These are phyloP conservation scores for Cucumis melo DNA, from an alignment of 306 rosid species.

Conservation along the genomic window DNA sequence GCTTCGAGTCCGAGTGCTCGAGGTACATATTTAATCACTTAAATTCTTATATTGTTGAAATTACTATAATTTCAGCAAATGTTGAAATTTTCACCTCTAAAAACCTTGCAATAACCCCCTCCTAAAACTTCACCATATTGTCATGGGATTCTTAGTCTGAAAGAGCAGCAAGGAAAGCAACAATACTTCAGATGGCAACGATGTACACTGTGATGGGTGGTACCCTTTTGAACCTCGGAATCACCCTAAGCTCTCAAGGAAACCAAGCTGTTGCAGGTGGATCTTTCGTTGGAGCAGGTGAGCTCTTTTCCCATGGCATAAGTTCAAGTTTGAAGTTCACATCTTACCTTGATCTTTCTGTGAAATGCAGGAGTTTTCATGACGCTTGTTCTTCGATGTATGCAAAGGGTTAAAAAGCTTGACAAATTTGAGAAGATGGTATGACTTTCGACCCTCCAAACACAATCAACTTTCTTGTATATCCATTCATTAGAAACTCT, in stretches of 20 bases:
- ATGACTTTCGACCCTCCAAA: slow-evolving; percentile 12
- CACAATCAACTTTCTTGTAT: slow-evolving; percentile 11
- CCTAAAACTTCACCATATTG: not conserved
- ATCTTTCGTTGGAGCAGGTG: slow-evolving; percentile 83
- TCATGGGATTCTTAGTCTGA: slow-evolving; percentile 40
- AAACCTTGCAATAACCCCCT: not conserved
- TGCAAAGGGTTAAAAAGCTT: slow-evolving; percentile 63
- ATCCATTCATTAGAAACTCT: not conserved
- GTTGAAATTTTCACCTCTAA: not conserved
- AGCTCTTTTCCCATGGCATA: not conserved
- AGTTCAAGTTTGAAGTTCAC: not conserved
- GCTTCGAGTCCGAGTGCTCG: slow-evolving; percentile 90
- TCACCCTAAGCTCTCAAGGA: slow-evolving; percentile 67
- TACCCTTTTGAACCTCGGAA: slow-evolving; percentile 67
- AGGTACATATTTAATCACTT: slow-evolving; percentile 31
- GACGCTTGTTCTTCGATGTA: slow-evolving; percentile 43
- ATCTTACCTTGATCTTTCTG: not conserved
- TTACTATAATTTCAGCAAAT: not conserved
- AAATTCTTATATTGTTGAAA: not conserved
- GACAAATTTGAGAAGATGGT: slow-evolving; percentile 77
- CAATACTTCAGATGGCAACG: slow-evolving; percentile 73
- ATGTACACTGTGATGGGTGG: slow-evolving; percentile 73
- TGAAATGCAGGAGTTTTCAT: slow-evolving; percentile 51
- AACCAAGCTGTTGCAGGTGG: slow-evolving; percentile 55
- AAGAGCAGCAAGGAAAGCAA: slow-evolving; percentile 87